Base-by-base conservation (phyloP, 805 yeast genomes). In the Metschnikowia lunata region DNA sequence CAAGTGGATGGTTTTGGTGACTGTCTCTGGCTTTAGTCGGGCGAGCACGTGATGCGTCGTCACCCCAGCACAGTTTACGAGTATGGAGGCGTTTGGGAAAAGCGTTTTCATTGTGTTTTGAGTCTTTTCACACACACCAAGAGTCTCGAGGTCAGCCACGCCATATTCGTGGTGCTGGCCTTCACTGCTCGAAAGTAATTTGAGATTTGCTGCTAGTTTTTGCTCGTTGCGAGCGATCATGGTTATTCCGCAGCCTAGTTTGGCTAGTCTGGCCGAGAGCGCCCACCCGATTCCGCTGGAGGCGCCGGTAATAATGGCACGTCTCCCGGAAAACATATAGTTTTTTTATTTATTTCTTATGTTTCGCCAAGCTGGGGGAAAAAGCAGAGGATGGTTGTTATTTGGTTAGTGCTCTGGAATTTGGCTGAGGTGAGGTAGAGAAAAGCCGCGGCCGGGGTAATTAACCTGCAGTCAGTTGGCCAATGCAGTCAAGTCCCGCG, bases 61-160 rank as follows among this genome's bases (percentile, higher is more conserved):
- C 1, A 80, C 54, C 0, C 96, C 88, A 0, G 87, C 87, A 60
- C 90, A 63, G 53, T 83, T 83, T 18, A 84, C 67, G 13, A 84
- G 63, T 2, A 80, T 70, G 28, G 75, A 69, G 6, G 69, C 60
- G 0, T 61, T 59, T 32, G 68, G 59, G 37, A 74, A 61, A 3
- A 58, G 45, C 36, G 59, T 36, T 29, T 33, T 34, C 26, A 61
- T 30, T 8, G 7, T 31, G n/a, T 38, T 46, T 39, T 42, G 26
- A 35, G 39, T 6, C 8, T 7, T 11, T 2, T 34, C 37, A 2
- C 23, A 23, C n/a, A 12, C 6, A 28, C 34, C 11, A 10, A 43
- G 13, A 43, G 47, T 27, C 12, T 44, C 48, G 27, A 75, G 60
- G 46, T 75, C 78, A 39, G 56, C 63, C 3, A 50, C 43, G 2